Percentiles rank a stretch among this genome's conserved stretches.
Evolutionary conservation across 495 filamentous ascomycete species (phyloP).

Genomic region (Clohesyomyces aquaticus): DNA sequence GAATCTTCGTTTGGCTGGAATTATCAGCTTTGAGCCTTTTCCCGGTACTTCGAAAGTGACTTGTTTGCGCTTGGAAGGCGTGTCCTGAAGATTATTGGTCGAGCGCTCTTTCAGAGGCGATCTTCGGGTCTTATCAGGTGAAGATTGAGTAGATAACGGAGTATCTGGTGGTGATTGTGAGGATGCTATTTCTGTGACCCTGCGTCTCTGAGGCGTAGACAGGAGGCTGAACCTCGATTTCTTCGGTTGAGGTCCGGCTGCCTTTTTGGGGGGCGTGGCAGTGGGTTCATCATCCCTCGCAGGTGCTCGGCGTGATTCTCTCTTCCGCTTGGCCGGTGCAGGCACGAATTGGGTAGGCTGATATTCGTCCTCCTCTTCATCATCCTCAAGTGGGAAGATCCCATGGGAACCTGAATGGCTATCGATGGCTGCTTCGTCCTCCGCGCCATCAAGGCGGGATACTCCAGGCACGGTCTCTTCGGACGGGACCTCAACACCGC

Average conservation of each 20-base stretch:
- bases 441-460: not conserved
- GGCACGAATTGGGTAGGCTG: slow-evolving; percentile 19
- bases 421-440: not conserved
- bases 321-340: slow-evolving; percentile 2
- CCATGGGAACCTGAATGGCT: not conserved
- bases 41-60: slow-evolving; percentile 20
- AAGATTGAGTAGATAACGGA: slow-evolving; percentile 41
- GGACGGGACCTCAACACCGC: too few relatives aligned
- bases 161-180: slow-evolving; percentile 49
- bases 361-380: slow-evolving; percentile 19
- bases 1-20: slow-evolving; percentile 13
- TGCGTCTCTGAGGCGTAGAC: slow-evolving; percentile 38
- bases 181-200: slow-evolving; percentile 45
- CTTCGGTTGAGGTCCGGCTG: not conserved
- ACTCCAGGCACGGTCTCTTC: too few relatives aligned
- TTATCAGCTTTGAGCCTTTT: not conserved
- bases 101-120: slow-evolving; percentile 44
- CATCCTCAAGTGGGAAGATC: slow-evolving; percentile 3
- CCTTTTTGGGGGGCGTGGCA: slow-evolving; percentile 1
- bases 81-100: slow-evolving; percentile 12
- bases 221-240: slow-evolving; percentile 18
- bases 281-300: not conserved
- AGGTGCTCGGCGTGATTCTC: not conserved
- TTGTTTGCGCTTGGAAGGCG: slow-evolving; percentile 24
- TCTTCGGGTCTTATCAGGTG: slow-evolving; percentile 8